phyloP scores from a whole-genome alignment of 176 grass and related monocot genomes.

The Carex parvula region DNA sequence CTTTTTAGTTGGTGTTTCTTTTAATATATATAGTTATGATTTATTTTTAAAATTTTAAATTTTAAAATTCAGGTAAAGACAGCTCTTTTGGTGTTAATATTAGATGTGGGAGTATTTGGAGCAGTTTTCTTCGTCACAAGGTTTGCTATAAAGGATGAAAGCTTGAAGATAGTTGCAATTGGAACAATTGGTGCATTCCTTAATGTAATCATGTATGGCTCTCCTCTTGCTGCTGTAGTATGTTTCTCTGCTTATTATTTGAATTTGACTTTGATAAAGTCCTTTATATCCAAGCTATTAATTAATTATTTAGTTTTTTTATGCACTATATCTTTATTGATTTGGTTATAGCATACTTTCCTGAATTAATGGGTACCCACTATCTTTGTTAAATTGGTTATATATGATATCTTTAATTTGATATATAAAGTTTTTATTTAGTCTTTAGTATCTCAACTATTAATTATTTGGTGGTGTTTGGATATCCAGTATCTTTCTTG shows the following conservation, averaged over 20 bases:
- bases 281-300: background rate
- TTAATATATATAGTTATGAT: background rate
- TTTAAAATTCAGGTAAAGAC: slow-evolving; percentile 39
- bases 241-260: background rate
- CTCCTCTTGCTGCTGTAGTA: slow-evolving; percentile 60
- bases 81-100: slow-evolving; percentile 25
- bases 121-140: slow-evolving; percentile 32
- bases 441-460: background rate
- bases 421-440: background rate
- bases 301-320: background rate
- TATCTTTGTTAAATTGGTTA: background rate
- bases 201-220: slow-evolving; percentile 57
- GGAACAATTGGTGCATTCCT: slow-evolving; percentile 45
- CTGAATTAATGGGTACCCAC: background rate
- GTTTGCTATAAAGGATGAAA: slow-evolving; percentile 29
- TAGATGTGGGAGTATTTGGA: slow-evolving; percentile 49
- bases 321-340: background rate
- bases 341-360: background rate
- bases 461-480: background rate
- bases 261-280: too few species aligned
- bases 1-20: background rate
- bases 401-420: background rate
- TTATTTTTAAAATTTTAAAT: background rate
- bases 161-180: slow-evolving; percentile 35
- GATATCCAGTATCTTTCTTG: background rate